Evolutionary conservation across 2,329 filamentous ascomycete species (phyloP).

Genomic region (Aspergillus alliaceus): DNA sequence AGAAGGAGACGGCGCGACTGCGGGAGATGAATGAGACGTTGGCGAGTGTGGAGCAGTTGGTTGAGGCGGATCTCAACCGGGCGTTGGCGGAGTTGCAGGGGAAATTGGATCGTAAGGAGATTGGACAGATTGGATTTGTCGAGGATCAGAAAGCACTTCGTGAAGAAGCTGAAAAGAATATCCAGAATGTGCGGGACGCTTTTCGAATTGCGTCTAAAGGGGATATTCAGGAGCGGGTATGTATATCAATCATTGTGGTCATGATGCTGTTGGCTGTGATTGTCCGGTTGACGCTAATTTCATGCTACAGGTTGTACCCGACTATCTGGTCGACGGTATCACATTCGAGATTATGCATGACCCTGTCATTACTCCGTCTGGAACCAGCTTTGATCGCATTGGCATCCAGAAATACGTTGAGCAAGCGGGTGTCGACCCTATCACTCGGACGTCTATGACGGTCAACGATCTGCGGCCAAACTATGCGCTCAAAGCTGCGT

Average conservation of each 20-base stretch:
- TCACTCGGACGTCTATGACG: slow-evolving; percentile 74
- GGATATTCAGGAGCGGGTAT: slow-evolving; percentile 45
- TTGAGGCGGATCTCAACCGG: slow-evolving; percentile 40
- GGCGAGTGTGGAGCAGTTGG: slow-evolving; percentile 40
- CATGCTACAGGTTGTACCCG: slow-evolving; percentile 43
- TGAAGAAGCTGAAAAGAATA: slow-evolving; percentile 49
- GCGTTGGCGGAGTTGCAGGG: slow-evolving; percentile 38
- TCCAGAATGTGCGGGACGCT: slow-evolving; percentile 45
- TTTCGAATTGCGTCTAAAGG: slow-evolving; percentile 44
- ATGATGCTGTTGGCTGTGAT: neutral
- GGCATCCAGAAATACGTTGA: slow-evolving; percentile 85
- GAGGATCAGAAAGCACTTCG: slow-evolving; percentile 63
- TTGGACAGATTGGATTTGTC: slow-evolving; percentile 65
- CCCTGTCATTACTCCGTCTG: slow-evolving; percentile 64
- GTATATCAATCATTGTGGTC: slow-evolving; percentile 12
- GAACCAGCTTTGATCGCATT: slow-evolving; percentile 84
- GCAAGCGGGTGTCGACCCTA: slow-evolving; percentile 71
- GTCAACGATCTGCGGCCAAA: slow-evolving; percentile 76
- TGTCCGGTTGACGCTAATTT: slow-evolving; percentile 8
- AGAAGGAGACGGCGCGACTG: slow-evolving; percentile 57
- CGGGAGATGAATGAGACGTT: slow-evolving; percentile 47
- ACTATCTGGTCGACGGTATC: slow-evolving; percentile 50
- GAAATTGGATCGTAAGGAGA: slow-evolving; percentile 38
- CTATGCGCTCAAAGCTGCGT: slow-evolving; percentile 75
- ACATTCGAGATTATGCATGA: slow-evolving; percentile 54